A percentile compares a stretch with the other conserved stretches of the same genome.
Evolutionary conservation across 305 asterid species (phyloP).

Genomic region (Rubia balearica): DNA sequence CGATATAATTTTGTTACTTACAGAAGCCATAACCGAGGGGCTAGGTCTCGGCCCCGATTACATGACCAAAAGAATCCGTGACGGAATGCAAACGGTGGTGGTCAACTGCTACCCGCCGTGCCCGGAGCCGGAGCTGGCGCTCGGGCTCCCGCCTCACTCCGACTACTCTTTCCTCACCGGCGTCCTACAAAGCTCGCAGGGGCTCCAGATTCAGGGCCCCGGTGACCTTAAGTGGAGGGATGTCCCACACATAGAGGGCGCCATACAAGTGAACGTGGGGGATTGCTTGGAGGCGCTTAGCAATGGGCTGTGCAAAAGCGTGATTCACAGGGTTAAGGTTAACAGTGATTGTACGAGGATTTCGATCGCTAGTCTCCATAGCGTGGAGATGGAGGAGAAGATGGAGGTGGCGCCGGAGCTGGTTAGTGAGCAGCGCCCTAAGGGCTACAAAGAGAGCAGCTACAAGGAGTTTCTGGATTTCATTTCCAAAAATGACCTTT

Average conservation of each 20-base stretch:
- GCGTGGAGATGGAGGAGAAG: constrained; percentile 41
- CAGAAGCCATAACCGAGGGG: constrained; percentile 31
- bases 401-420: constrained; percentile 29
- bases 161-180: constrained; percentile 36
- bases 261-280: constrained; percentile 32
- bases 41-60: constrained; percentile 37
- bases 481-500: constrained; percentile 31
- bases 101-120: constrained; percentile 39
- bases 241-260: constrained; percentile 17
- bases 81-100: constrained; percentile 39
- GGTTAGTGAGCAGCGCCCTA: constrained; percentile 27
- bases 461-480: constrained; percentile 35
- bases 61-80: constrained; percentile 21
- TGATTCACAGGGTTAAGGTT: constrained; percentile 28
- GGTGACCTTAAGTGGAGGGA: constrained; percentile 20
- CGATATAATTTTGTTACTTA: constrained; percentile 21
- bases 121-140: constrained; percentile 30
- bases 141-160: constrained; percentile 43
- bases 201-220: constrained; percentile 26
- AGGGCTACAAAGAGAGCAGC: constrained; percentile 30
- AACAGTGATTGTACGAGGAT: constrained; percentile 24
- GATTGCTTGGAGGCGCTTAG: constrained; percentile 40
- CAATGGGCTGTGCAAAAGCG: constrained; percentile 36
- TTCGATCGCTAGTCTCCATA: constrained; percentile 36
- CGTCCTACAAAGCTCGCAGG: constrained; percentile 28